A percentile compares a stretch with the other conserved stretches of the same genome.
Conservation (phyloP, 805 yeast genomes). For the Candida quercuum region DNA sequence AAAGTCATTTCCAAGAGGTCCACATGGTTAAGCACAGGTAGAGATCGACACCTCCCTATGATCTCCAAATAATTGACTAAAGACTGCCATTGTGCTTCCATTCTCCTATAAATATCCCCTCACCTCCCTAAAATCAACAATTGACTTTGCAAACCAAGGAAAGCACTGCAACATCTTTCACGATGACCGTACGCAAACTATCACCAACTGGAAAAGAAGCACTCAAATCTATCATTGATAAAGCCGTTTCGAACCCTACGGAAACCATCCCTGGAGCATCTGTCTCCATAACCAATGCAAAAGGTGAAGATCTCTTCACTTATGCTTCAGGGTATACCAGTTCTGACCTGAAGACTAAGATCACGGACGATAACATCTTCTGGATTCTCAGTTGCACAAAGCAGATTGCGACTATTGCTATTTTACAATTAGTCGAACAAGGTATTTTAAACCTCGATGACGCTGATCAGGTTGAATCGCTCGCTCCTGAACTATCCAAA, state of each 20-base stretch:
- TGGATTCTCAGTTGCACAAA: constrained; percentile 31
- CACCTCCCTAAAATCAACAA: too few relatives aligned
- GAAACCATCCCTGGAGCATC: constrained; percentile 11
- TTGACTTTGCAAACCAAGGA: too few relatives aligned
- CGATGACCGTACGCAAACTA: too few relatives aligned
- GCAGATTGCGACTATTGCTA: constrained; percentile 24
- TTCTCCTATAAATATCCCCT: too few relatives aligned
- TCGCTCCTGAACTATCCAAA: constrained; percentile 26
- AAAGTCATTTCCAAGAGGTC: too few relatives aligned
- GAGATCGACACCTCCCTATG: too few relatives aligned
- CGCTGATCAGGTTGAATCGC: constrained; percentile 24
- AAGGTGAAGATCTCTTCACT: constrained; percentile 16
- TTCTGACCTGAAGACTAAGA: constrained; percentile 7
- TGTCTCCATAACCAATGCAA: constrained; percentile 12
- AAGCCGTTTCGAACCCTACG: constrained; percentile 2
- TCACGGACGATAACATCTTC: constrained; percentile 23
- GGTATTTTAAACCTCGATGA: constrained; percentile 28
- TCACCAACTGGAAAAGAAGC: background rate
- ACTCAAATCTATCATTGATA: constrained; percentile 1
- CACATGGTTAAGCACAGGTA: too few relatives aligned
- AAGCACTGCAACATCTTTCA: too few relatives aligned
- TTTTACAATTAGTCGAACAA: constrained; percentile 28
- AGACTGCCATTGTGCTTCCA: too few relatives aligned
- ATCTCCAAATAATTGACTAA: too few relatives aligned
- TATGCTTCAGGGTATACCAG: constrained; percentile 19